Evolutionary conservation across 352 stramenopile species (phyloP).

Genomic region (Phytophthora podocarpi): DNA sequence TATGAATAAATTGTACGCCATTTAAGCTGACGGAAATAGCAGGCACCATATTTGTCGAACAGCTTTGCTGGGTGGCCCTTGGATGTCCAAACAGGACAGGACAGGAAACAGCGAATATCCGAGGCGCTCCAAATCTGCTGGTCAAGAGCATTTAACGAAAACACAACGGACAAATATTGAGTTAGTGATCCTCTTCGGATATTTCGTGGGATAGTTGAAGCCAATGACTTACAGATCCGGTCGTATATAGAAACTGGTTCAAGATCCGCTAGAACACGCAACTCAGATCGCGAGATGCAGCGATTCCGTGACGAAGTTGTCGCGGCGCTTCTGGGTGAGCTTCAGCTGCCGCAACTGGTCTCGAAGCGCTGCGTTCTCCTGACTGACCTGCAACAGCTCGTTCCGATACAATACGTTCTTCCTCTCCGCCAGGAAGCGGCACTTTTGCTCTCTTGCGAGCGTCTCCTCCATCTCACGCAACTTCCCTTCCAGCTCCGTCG

Average conservation of each 20-base stretch:
- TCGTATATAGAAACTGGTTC: no score
- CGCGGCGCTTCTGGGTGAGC: slow-evolving; percentile 18
- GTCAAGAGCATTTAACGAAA: no score
- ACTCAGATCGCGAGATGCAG: slow-evolving; percentile 52
- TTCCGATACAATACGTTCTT: slow-evolving; percentile 83
- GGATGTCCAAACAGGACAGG: no score
- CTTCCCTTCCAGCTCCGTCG: slow-evolving; percentile 36
- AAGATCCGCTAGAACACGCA: no score
- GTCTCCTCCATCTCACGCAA: slow-evolving; percentile 38
- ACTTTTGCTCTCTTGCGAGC: slow-evolving; percentile 70
- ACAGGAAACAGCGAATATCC: no score
- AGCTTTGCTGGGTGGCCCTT: no score
- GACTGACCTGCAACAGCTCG: slow-evolving; percentile 55
- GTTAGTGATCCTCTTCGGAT: no score
- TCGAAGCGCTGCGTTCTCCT: slow-evolving; percentile 60
- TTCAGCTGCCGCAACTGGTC: slow-evolving; percentile 40
- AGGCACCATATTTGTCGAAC: neutral
- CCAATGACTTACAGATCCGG: no score
- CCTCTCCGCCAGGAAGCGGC: slow-evolving; percentile 68
- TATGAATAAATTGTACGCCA: neutral
- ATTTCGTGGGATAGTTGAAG: no score
- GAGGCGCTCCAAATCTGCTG: no score
- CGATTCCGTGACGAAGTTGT: slow-evolving; percentile 33
- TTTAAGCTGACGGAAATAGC: slow-evolving; percentile 1
- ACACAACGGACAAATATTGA: no score